phyloP scores from a whole-genome alignment of 108 stramenopile species.

The Schizochytrium sp. region DNA sequence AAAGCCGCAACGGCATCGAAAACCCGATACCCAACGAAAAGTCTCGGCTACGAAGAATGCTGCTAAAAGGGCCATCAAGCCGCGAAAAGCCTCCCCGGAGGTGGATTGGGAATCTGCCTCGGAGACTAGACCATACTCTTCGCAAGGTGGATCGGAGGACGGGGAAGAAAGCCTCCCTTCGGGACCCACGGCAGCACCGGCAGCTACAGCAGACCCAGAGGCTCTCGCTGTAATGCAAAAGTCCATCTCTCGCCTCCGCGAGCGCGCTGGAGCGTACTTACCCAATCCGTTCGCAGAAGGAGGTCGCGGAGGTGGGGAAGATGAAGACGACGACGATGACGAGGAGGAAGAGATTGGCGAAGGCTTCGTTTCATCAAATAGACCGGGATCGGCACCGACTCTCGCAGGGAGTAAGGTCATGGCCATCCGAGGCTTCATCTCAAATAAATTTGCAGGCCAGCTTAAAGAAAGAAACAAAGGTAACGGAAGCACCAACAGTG shows the following conservation, averaged over 20 bases:
- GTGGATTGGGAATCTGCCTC: no score
- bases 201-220: background rate
- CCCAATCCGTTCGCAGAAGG: background rate
- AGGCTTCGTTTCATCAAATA: background rate
- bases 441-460: constrained; percentile 23
- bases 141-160: background rate
- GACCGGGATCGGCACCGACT: constrained; percentile 21
- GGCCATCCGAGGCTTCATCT: constrained; percentile 56
- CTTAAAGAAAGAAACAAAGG: background rate
- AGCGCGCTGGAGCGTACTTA: background rate
- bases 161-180: background rate
- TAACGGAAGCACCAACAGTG: background rate
- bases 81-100: no score
- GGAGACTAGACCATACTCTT: no score
- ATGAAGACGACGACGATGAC: background rate
- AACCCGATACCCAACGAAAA: no score
- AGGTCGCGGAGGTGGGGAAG: background rate
- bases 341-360: background rate
- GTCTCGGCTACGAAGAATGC: no score
- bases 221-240: background rate
- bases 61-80: no score
- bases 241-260: background rate
- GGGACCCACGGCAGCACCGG: background rate
- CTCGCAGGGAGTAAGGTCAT: background rate
- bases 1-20: no score